Conservation (phyloP, 164 flowering plant species). For the Houttuynia cordata region DNA sequence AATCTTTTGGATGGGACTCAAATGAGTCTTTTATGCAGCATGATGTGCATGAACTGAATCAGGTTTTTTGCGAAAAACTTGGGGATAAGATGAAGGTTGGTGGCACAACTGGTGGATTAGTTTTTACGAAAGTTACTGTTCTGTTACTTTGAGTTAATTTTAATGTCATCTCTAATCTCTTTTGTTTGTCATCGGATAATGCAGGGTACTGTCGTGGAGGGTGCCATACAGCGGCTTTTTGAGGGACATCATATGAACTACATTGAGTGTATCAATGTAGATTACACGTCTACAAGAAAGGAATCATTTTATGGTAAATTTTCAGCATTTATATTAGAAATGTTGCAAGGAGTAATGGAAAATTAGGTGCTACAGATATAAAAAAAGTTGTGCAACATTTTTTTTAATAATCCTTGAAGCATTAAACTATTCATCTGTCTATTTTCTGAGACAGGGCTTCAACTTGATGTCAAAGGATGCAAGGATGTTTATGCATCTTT, state of each 20-base stretch:
- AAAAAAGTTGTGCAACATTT: too few relatives aligned
- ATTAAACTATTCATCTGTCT: background rate
- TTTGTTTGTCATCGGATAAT: background rate
- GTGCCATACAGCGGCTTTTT: constrained; percentile 81
- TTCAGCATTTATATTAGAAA: background rate
- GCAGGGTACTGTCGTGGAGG: constrained; percentile 94
- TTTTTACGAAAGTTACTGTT: too few relatives aligned
- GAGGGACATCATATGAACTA: constrained; percentile 97
- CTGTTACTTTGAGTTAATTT: constrained; percentile 3
- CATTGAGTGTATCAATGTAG: constrained; percentile 91
- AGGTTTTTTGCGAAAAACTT: constrained; percentile 84
- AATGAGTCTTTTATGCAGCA: constrained; percentile 97
- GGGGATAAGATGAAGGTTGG: constrained; percentile 91
- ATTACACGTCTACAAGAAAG: constrained; percentile 88
- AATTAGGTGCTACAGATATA: background rate
- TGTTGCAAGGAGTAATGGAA: background rate
- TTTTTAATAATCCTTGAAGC: too few relatives aligned
- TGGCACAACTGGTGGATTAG: background rate
- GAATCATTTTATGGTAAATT: constrained; percentile 87
- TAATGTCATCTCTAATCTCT: too few relatives aligned
- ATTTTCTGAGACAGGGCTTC: constrained; percentile 49
- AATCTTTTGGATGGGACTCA: constrained; percentile 97
- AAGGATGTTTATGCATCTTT: constrained; percentile 91
- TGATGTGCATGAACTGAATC: constrained; percentile 91
- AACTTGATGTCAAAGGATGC: constrained; percentile 96